Base-by-base conservation (phyloP, 495 filamentous ascomycete genomes). In the Poronia punctata region DNA sequence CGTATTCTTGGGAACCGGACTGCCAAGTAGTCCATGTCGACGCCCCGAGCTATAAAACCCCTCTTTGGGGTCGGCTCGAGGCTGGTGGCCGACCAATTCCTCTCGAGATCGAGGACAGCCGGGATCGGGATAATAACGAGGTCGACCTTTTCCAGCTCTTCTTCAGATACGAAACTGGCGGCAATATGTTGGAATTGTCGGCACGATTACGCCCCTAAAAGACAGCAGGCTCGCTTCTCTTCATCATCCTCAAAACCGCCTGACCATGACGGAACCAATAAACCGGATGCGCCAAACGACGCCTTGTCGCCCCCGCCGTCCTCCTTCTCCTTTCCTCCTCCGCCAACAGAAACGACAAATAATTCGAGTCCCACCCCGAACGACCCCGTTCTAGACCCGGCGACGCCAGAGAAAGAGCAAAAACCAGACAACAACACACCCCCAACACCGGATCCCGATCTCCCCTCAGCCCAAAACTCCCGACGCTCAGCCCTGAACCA, bases 401-500 rank as follows among this genome's bases (percentile, higher is more conserved):
- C 18, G 6, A 20, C 14, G 21, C 7, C 35, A 28, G 30, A 24
- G 14, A 30, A 46, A 35, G 43, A 27, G 9, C 22, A n/a, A 2
- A 35, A 46, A 29, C 50, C 10, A 38, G 35, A 24, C 44, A 22
- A 27, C 15, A 8, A 41, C 21, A 40, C 42, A 5, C 29, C 46
- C n/a, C 31, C 48, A 17, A 25, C 45, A 20, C 11, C 10, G 11
- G 40, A 44, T 26, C 49, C 37, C 15, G 62, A 82, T 25, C 78
- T 95, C 18, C 90, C 92, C 16, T 96, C 90, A 1, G 73, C 82
- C 45, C 59, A 75, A 48, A 89, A 95, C 55, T 66, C 70, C 34
- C 80, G 79, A 16, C 75, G 89, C 59, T 85, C 79, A 38, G 64
- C 78, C 39, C 53, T 87, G 29, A 83, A 83, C 4, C 85, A 83